Base-by-base conservation (phyloP, 805 yeast species). In the Debaryomyces prosopidis region DNA sequence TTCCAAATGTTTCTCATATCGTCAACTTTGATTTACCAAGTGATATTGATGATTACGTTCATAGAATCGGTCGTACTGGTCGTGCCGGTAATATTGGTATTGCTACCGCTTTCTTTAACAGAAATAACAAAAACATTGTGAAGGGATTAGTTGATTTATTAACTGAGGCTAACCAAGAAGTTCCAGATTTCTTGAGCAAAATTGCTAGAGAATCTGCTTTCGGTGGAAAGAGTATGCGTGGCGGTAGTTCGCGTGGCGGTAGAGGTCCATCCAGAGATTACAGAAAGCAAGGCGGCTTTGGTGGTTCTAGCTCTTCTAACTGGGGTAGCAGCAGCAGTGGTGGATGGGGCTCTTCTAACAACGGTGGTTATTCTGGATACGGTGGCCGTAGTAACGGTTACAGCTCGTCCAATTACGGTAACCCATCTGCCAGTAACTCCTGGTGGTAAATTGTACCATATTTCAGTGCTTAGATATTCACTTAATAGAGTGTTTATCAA, bases 41-140 rank as follows among this genome's bases (percentile, higher is more conserved):
- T 66, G 98, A 94, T 71, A 87, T 94, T 63, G 99, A 94, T 71
- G 99, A 94, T 73, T 94, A 94, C 67, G 99, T 94, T 48, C 99
- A 94, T 79, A 88, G 99, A 79, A 94, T 94, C 67, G 99, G 99
- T 82, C 92, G 99, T 84, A 94, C 99, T 65, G 99, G 99, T 75
- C 94, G 99, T 84, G 99, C 99, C 62, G 99, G 99, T 81, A 94
- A 94, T 77, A 84, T 87, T 51, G 99, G 99, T 87, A 79, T 88
- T 60, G 97, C 99, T 54, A 91, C 97, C 56, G 96, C 99, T 42
- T 94, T 94, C 79, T 89, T 94, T 76, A 94, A 94, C 86, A 87
- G 98, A 76, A 87, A 86, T 68, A 94, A 90, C 82, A 82, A 80
- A 65, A 90, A 90, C 65, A 79, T 95, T 60, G 92, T 82, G 55